Evolutionary conservation across 805 yeast species (phyloP).

Genomic region (Wickerhamiella dianesei): DNA sequence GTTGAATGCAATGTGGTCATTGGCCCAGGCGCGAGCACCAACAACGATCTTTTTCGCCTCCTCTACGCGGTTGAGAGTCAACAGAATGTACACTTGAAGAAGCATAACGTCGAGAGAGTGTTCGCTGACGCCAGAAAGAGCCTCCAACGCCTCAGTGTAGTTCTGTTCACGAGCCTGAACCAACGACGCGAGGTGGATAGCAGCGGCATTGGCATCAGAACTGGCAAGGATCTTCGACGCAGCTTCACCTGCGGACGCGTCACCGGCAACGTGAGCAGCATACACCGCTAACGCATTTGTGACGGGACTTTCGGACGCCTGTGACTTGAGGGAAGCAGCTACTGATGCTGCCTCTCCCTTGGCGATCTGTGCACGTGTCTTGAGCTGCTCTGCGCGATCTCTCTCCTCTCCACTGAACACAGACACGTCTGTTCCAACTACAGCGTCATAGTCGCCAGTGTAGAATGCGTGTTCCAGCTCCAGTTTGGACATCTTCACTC

Average conservation of each 20-base stretch:
- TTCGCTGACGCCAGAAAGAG: constrained; percentile 28
- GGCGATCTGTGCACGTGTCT: constrained; percentile 28
- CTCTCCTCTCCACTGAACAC: constrained; percentile 17
- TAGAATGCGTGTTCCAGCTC: constrained; percentile 30
- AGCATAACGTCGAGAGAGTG: constrained; percentile 28
- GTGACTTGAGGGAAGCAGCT: constrained; percentile 16
- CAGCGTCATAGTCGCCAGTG: constrained; percentile 28
- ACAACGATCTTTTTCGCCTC: constrained; percentile 35
- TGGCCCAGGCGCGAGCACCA: constrained; percentile 35
- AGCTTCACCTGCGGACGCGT: constrained; percentile 15
- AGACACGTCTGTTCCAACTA: constrained; percentile 20
- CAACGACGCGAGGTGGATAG: constrained; percentile 30
- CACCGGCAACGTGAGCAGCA: constrained; percentile 18
- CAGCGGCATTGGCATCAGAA: constrained; percentile 22
- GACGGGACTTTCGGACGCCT: constrained; percentile 17
- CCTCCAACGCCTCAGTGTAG: constrained; percentile 32
- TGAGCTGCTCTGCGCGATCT: constrained; percentile 23
- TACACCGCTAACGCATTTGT: constrained; percentile 18
- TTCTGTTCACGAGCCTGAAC: constrained; percentile 31
- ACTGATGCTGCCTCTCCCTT: constrained; percentile 24
- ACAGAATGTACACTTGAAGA: constrained; percentile 26
- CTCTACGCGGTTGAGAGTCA: constrained; percentile 32
- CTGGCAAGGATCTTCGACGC: constrained; percentile 15
- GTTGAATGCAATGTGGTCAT: constrained; percentile 66
- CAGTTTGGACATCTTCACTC: constrained; percentile 19